Conservation (phyloP, 2,329 filamentous ascomycete species). For the Diaporthe helianthi region DNA sequence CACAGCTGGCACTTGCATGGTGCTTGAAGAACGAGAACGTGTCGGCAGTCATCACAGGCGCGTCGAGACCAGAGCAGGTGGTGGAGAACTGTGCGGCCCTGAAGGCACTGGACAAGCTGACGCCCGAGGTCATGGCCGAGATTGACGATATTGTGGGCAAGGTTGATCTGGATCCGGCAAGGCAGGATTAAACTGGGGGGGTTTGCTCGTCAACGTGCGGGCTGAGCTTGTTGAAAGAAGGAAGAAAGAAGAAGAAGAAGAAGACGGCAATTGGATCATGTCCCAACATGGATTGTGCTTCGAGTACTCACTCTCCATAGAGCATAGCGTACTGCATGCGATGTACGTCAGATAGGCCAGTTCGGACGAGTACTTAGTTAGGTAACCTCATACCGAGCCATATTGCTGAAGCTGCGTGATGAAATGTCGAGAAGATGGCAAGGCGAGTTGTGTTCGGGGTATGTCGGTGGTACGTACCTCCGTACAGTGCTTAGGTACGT, state of each 20-base stretch:
- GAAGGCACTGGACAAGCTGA: slow-evolving; percentile 61
- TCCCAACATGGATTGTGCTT: not conserved
- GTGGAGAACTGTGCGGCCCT: slow-evolving; percentile 66
- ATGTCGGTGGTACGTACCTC: too few relatives aligned
- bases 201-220: too few relatives aligned
- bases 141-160: slow-evolving; percentile 55
- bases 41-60: slow-evolving; percentile 68
- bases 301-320: too few relatives aligned
- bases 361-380: not conserved
- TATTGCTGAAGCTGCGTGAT: not conserved
- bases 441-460: not conserved
- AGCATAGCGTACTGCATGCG: too few relatives aligned
- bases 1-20: slow-evolving; percentile 66
- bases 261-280: not conserved
- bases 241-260: too few relatives aligned
- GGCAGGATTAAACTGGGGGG: slow-evolving; percentile 37
- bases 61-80: slow-evolving; percentile 64
- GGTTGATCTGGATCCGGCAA: slow-evolving; percentile 40
- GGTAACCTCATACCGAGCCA: not conserved
- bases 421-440: not conserved
- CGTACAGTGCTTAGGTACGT: too few relatives aligned
- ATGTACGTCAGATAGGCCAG: not conserved
- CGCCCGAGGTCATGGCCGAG: slow-evolving; percentile 63
- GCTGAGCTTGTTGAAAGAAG: too few relatives aligned
- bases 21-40: slow-evolving; percentile 69